Base-by-base conservation (phyloP, 192 early-diverging fungal species). In the Phlyctochytrium planicorne region DNA sequence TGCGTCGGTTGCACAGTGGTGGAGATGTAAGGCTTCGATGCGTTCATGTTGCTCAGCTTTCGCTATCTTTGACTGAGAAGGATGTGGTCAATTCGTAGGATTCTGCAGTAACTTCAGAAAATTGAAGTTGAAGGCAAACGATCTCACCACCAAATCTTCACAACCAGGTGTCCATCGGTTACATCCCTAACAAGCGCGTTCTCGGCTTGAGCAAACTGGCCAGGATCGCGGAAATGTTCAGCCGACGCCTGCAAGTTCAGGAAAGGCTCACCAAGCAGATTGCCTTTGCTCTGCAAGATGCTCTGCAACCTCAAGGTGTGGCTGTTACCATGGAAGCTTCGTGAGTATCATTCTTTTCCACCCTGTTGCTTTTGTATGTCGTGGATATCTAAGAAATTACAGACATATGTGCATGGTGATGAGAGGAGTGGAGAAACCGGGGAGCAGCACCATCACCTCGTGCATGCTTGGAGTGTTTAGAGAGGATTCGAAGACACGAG, bases 211-310 rank as follows among this genome's bases (percentile, higher is more conserved):
- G 89, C 80, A 99, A 99, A 75, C 84, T 99, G 67, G 97, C 97
- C 25, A 89, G 97, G 29, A 92, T 99, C 66, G 95, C 97, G 23
- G 97, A 99, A 76, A 96, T 98, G 94, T 95, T 99, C 75, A 87
- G 89, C 56, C 88, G 95, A 63, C 81, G 97, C 56, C 81, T 99
- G 60, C 96, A 98, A 81, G 91, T 98, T 2, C 97, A 99, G 81
- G 97, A 99, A 70, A 88, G 97, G 14, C 78, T 99, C 62, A 99
- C 97, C 27, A 98, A 98, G 82, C 97, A 99, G 73, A 89, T 99
- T 53, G 95, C 96, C 1, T 80, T 89, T 40, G 88, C 95, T 10
- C 75, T 99, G 34, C 83, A 93, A 77, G 94, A 96, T 73, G 88
- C 96, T 25, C 78, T 99, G 3, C 85, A 97, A 75, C 95, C 97